Evolutionary conservation across 2,329 filamentous ascomycete genomes (phyloP), one percentile per base, ranked within the genome.

Genomic region (Cytospora piceicola): DNA sequence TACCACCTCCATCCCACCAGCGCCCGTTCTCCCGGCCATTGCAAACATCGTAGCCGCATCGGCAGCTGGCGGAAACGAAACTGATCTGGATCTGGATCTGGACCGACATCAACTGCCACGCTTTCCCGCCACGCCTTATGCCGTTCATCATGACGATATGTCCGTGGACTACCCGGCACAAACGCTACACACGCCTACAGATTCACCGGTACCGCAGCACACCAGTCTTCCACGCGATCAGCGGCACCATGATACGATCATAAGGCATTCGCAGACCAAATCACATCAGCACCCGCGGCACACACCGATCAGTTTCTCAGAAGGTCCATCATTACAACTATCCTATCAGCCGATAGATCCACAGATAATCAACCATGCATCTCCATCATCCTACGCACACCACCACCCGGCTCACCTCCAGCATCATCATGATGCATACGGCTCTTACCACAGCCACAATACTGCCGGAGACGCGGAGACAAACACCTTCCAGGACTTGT

Each of bases 311-410:
- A 74, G 77, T 56, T 74, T 66, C 70, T 76, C 72, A 67, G 53
- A 52, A 20, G 49, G 71, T 73, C 57, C 72, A 73, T 57, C 66
- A 70, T 30, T 71, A 70, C 36, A 67, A 67, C 66, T 64, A 66
- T 57, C 69, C 70, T 84, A 83, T 72, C 82, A 85, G 61, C 85
- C 84, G 30, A 86, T 87, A 73, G 84, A 87, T 71, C 84, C 85
- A n/a, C 83, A 84, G 69, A 86, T 87, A 62, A 86, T 86, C 70
- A 81, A 78, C 74, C 32, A 70, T 68, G 32, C 73, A 70, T 54
- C 72, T 57, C 73, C 61, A 75, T 64, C 72, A 74, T 60, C 69
- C 68, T 54, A 61, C 60, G 24, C 74, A 70, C 69, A 72, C 30
- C 68, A 70, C 42, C 69, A 70, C 17, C 67, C 68, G 9, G 71